Evolutionary conservation across 768 basidiomycete species (phyloP), one percentile per base, ranked within the genome.

Genomic region (Boletus tomentosulus): DNA sequence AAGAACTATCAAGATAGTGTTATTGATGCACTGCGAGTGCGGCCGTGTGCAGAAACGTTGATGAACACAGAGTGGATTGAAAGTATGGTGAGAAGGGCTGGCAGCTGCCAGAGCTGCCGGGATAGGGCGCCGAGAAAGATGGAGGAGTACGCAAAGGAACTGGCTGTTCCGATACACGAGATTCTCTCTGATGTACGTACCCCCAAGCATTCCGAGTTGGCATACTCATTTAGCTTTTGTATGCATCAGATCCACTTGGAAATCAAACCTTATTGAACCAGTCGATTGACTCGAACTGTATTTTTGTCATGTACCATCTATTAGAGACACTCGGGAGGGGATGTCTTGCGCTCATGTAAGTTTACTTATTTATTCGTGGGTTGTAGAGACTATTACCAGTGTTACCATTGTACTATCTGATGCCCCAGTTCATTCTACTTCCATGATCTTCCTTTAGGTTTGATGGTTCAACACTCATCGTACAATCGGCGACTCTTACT

Each of bases 1-100:
- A 71, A 66, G 54, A 61, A 46, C 30, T 70, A 70, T 51, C 68
- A 70, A 47, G 70, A 70, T 51, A 66, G 68, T 25, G 70, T 71
- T 13, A 68, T 70, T 28, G 70, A 71, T 6, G 61, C 50, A 11
- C 50, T 70, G 44, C 66, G 68, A 28, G 55, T 66, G 22, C 70
- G 68, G n/a, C 68, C 68, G 6, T 70, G 68, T 43, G 62, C 58
- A 16, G 68, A 70, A 27, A 70, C 66, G 16, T 46, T 70, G 45
- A 53, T 59, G 55, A 71, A 62, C 24, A 4, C 53, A 19, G 68
- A 70, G 48, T 70, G 68, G 68, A 62, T 71, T 11, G 68, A 70
- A 25, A 34, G 55, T 33, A 59, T 71, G 64, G 54, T 62, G 6
- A 66, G 57, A 44, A 70, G 57, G 57, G 59, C 68, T 30, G 70